Evolutionary conservation across 257 asterid species (phyloP).

Genomic region (Capsicum rhomboideum): DNA sequence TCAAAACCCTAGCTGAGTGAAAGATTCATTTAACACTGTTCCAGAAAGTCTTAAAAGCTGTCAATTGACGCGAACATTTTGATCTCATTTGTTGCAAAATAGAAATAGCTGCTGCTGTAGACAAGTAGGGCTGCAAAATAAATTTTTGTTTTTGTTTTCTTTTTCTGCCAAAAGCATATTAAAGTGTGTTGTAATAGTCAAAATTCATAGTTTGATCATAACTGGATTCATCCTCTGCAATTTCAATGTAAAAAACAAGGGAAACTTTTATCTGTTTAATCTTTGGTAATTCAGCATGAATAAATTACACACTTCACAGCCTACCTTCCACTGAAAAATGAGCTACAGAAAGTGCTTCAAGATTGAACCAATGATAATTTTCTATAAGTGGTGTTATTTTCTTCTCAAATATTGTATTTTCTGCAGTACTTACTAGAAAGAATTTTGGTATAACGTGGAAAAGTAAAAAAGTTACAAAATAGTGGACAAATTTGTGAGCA

Average conservation of each 20-base stretch:
- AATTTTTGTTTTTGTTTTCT: not conserved
- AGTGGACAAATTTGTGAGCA: not conserved
- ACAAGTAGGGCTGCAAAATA: not conserved
- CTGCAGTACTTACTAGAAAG: not conserved
- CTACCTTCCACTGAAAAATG: not conserved
- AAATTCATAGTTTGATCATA: not conserved
- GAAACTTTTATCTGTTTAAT: not conserved
- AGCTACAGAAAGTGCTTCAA: not conserved
- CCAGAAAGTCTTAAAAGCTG: not conserved
- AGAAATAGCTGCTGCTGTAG: not conserved
- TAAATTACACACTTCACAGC: not conserved
- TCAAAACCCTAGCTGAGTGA: not conserved
- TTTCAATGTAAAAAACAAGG: not conserved
- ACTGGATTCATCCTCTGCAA: not conserved
- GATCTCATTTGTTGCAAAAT: not conserved
- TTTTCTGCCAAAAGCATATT: not conserved
- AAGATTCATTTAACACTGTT: not conserved
- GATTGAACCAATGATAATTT: not conserved
- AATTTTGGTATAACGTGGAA: not conserved
- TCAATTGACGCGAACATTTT: not conserved
- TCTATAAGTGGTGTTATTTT: not conserved
- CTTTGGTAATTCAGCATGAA: not conserved
- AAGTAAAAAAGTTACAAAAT: too few species aligned
- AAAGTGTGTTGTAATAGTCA: not conserved
- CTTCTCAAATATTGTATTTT: not conserved